These are phyloP conservation scores for Lasiosphaeria miniovina DNA, from an alignment of 495 filamentous ascomycete genomes.

Conservation along the genomic window DNA sequence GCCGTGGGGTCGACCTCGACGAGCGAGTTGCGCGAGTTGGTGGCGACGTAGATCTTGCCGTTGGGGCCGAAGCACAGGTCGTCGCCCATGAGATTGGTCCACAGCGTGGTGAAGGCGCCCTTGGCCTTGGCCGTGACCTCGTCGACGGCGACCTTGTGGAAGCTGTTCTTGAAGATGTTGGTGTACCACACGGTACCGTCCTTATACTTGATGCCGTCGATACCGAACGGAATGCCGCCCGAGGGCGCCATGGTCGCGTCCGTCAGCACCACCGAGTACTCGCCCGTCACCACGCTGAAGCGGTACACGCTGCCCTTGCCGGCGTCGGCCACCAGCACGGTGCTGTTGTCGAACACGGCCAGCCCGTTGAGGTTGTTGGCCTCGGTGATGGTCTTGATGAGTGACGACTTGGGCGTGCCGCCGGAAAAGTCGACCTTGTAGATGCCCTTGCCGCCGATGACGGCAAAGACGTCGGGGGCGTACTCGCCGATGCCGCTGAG, in stretches of 20 bases:
- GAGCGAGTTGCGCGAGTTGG: conserved; percentile 36
- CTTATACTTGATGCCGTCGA: conserved; percentile 36
- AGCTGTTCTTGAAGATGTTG: conserved; percentile 44
- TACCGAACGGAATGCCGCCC: conserved; percentile 34
- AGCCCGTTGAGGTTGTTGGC: conserved; percentile 42
- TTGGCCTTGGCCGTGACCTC: conserved; percentile 35
- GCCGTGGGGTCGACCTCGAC: conserved; percentile 37
- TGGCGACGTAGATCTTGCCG: conserved; percentile 40
- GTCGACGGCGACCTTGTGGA: conserved; percentile 40
- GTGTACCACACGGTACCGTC: conserved; percentile 41
- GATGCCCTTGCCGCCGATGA: conserved; percentile 40
- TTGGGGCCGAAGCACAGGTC: conserved; percentile 41
- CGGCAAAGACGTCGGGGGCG: conserved; percentile 39
- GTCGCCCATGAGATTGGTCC: conserved; percentile 42
- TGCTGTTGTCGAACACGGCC: conserved; percentile 35
- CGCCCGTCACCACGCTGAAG: conserved; percentile 39
- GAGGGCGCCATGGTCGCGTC: conserved; percentile 40
- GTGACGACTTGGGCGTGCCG: conserved; percentile 25
- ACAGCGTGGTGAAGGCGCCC: conserved; percentile 33
- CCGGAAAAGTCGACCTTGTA: conserved; percentile 40
- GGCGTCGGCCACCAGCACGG: conserved; percentile 40
- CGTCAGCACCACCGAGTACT: conserved; percentile 30
- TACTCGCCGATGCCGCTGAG: conserved; percentile 43
- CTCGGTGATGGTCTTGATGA: conserved; percentile 40
- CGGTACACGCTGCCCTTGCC: conserved; percentile 40